These are phyloP conservation scores for Hypholoma fasciculare DNA, from an alignment of 768 basidiomycete genomes.

Conservation along the genomic window DNA sequence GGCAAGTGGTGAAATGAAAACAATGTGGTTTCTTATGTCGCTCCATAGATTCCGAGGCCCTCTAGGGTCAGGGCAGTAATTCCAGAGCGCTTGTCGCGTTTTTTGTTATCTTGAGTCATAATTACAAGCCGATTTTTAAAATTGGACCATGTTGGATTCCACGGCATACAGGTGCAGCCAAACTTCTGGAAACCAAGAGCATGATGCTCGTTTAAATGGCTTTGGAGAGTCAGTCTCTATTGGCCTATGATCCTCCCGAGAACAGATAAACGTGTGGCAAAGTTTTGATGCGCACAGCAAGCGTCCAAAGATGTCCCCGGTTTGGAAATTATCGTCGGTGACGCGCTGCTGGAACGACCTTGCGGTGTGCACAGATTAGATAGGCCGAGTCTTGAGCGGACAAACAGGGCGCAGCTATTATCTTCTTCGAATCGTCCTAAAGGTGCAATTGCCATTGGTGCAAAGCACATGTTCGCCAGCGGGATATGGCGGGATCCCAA, in stretches of 20 bases:
- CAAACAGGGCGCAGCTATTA: background rate
- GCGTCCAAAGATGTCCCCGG: background rate
- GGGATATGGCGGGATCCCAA: background rate
- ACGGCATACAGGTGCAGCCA: background rate
- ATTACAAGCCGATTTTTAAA: no score
- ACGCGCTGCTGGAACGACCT: background rate
- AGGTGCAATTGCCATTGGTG: background rate
- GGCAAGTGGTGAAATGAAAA: background rate
- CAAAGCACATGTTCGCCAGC: background rate
- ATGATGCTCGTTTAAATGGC: background rate
- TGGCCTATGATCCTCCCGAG: conserved; percentile 11
- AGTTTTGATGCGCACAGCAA: background rate
- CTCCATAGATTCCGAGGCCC: no score
- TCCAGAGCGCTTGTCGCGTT: no score
- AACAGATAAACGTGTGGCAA: background rate
- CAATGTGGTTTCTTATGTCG: no score
- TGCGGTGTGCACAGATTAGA: background rate
- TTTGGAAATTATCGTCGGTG: conserved; percentile 1
- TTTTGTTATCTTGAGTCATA: no score
- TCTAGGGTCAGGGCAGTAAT: no score
- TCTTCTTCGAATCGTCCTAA: background rate
- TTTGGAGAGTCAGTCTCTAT: background rate
- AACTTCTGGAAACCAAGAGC: background rate
- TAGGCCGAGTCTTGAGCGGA: background rate
- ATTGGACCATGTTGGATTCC: background rate